Conservation (phyloP, 163 green algal genomes). For the Scenedesmus sp. region DNA sequence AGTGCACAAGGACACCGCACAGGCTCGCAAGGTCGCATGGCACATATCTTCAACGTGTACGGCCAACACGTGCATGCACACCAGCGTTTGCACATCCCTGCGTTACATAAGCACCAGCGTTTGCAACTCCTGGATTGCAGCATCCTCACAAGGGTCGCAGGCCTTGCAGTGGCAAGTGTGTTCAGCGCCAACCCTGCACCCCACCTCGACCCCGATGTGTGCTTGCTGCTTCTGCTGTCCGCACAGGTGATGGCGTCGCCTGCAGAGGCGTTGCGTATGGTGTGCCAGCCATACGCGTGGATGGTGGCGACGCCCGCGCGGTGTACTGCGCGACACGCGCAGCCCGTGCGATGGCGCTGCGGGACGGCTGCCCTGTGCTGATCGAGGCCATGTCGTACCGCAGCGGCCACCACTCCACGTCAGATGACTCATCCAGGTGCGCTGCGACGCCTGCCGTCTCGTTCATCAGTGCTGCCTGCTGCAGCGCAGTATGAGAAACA, state of each 20-base stretch:
- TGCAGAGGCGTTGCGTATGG: conserved; percentile 85
- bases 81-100: neutral
- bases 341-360: conserved; percentile 75
- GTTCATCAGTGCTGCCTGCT: neutral
- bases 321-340: conserved; percentile 84
- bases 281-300: conserved; percentile 87
- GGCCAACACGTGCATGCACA: neutral
- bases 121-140: too few species aligned
- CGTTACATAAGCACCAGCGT: neutral
- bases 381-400: conserved; percentile 91
- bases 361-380: conserved; percentile 61
- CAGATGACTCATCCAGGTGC: conserved; percentile 88
- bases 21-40: too few species aligned
- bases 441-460: neutral
- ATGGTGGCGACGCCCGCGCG: conserved; percentile 91
- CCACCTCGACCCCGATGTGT: neutral
- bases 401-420: conserved; percentile 94
- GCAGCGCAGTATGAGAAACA: too few species aligned
- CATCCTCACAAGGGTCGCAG: too few species aligned
- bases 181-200: neutral
- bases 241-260: conserved; percentile 90
- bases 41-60: too few species aligned
- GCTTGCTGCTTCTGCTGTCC: neutral
- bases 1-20: neutral
- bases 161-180: too few species aligned